phyloP scores from a whole-genome alignment of 768 basidiomycete species.

The Serendipita indica region DNA sequence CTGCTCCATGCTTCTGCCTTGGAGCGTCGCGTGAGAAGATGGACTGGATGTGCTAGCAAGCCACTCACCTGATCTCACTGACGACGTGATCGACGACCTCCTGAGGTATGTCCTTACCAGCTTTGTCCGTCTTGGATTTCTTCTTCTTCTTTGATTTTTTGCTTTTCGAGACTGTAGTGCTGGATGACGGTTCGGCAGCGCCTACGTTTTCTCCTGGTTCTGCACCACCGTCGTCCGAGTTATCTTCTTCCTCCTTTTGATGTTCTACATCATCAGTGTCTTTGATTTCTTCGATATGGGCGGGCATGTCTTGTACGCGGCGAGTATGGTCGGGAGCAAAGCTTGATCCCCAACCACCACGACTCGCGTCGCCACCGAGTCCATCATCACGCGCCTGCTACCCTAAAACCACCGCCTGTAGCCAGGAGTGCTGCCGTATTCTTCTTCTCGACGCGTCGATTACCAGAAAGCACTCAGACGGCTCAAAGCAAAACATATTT shows the following conservation, averaged over 20 bases:
- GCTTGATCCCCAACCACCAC: no score
- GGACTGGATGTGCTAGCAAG: background rate
- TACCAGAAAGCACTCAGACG: no score
- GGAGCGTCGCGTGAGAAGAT: slow-evolving; percentile 14
- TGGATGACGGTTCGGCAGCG: slow-evolving; percentile 13
- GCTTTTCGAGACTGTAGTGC: slow-evolving; percentile 30
- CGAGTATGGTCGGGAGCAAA: background rate
- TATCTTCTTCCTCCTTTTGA: slow-evolving; percentile 17
- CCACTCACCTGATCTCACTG: slow-evolving; percentile 35
- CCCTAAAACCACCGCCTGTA: background rate
- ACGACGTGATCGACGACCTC: slow-evolving; percentile 52
- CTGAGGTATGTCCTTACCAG: slow-evolving; percentile 40
- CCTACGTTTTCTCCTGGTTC: slow-evolving; percentile 14
- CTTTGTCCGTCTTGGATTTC: slow-evolving; percentile 50
- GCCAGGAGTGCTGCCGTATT: background rate
- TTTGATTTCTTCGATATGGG: background rate
- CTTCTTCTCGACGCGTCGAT: background rate
- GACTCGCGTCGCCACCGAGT: background rate
- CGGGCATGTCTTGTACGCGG: background rate
- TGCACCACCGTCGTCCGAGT: slow-evolving; percentile 14
- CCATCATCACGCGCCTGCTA: background rate
- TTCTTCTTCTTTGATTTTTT: slow-evolving; percentile 83
- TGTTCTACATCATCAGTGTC: background rate
- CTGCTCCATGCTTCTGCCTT: slow-evolving; percentile 34
- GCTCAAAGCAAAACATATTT: no score